Evolutionary conservation across 2,329 filamentous ascomycete species (phyloP).

Genomic region (Alternaria ventricosa): DNA sequence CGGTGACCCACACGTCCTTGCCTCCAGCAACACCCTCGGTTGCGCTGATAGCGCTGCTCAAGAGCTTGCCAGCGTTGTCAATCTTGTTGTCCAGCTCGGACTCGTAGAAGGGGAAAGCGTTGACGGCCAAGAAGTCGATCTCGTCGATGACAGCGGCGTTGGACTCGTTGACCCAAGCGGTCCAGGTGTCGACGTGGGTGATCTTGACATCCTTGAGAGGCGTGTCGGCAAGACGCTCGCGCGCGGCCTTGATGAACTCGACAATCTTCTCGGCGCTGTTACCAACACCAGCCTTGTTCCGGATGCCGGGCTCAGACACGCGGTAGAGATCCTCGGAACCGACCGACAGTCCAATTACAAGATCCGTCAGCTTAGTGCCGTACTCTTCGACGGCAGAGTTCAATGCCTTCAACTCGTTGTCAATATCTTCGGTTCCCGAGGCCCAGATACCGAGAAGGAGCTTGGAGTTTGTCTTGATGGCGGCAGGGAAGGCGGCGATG

Average conservation of each 20-base stretch:
- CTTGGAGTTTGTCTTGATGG: constrained; percentile 44
- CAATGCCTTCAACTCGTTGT: constrained; percentile 45
- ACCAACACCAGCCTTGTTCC: constrained; percentile 68
- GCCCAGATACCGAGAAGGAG: constrained; percentile 49
- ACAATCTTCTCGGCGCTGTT: constrained; percentile 66
- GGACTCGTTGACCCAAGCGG: constrained; percentile 43
- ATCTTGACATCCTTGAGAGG: constrained; percentile 59
- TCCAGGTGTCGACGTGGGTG: constrained; percentile 50
- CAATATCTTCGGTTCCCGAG: constrained; percentile 60
- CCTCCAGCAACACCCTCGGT: constrained; percentile 39
- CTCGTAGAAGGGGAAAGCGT: constrained; percentile 50
- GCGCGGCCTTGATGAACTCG: constrained; percentile 59
- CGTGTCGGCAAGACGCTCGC: constrained; percentile 65
- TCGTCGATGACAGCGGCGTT: constrained; percentile 46
- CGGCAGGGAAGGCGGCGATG: constrained; percentile 58
- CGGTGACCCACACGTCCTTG: constrained; percentile 49
- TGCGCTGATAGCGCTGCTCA: constrained; percentile 35
- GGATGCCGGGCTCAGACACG: constrained; percentile 68
- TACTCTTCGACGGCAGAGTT: constrained; percentile 40
- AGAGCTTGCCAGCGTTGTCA: constrained; percentile 52
- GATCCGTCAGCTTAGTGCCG: constrained; percentile 59
- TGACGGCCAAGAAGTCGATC: constrained; percentile 47
- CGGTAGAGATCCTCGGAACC: constrained; percentile 68
- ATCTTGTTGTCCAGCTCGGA: constrained; percentile 39
- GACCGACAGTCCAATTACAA: constrained; percentile 46